Conservation (phyloP, 1,139 yeast species). For the Diutina sp. region DNA sequence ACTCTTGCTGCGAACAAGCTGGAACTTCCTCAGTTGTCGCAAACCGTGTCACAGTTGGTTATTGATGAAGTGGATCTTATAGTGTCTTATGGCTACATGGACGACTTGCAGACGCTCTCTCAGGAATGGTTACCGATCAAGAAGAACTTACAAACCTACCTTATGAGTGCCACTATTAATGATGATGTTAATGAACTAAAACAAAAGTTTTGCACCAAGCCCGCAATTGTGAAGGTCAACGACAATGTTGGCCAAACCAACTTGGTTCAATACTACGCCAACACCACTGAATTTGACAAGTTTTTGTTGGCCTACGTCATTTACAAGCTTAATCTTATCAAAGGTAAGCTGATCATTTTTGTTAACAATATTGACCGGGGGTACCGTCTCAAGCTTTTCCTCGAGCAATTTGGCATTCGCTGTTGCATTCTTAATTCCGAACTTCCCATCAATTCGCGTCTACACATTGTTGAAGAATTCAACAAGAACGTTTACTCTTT, state of each 20-base stretch:
- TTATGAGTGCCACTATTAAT: slow-evolving; percentile 93
- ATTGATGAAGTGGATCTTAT: slow-evolving; percentile 95
- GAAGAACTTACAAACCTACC: slow-evolving; percentile 72
- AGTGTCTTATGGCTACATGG: slow-evolving; percentile 80
- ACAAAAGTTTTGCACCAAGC: slow-evolving; percentile 65
- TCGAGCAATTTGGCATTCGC: slow-evolving; percentile 90
- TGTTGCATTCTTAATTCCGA: slow-evolving; percentile 87
- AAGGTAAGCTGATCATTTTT: slow-evolving; percentile 84
- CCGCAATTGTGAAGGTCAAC: slow-evolving; percentile 70
- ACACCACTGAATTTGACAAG: slow-evolving; percentile 82
- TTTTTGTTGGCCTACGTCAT: slow-evolving; percentile 84
- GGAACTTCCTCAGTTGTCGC: slow-evolving; percentile 25
- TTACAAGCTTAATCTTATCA: slow-evolving; percentile 75
- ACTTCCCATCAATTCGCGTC: slow-evolving; percentile 82
- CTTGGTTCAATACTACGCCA: slow-evolving; percentile 76
- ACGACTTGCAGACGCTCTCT: slow-evolving; percentile 54
- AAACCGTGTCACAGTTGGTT: slow-evolving; percentile 48
- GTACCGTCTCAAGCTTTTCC: slow-evolving; percentile 75
- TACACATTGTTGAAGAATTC: slow-evolving; percentile 91
- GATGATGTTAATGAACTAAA: slow-evolving; percentile 77
- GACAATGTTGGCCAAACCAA: slow-evolving; percentile 39
- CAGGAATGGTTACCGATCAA: slow-evolving; percentile 54
- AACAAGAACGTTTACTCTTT: slow-evolving; percentile 80
- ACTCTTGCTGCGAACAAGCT: slow-evolving; percentile 38
- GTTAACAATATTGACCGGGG: slow-evolving; percentile 95